Conservation (phyloP, 2,329 filamentous ascomycete species). For the Aspergillus tamarii region DNA sequence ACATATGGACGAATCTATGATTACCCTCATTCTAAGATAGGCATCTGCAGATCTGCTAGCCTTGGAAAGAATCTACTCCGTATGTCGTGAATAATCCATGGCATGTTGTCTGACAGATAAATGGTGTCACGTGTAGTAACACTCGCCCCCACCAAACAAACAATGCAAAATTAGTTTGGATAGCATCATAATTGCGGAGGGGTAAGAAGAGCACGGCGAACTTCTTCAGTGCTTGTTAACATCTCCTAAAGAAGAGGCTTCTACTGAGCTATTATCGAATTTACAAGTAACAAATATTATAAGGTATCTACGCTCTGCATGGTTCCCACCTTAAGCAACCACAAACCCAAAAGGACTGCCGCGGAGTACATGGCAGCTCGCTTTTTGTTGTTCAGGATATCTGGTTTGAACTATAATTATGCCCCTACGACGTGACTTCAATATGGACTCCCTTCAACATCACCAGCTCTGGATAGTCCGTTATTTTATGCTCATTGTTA, state of each 20-base stretch:
- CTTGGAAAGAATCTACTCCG: no score
- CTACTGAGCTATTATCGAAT: background rate
- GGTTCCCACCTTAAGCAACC: background rate
- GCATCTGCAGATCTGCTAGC: no score
- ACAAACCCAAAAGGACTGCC: background rate
- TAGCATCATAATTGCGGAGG: constrained; percentile 24
- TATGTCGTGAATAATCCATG: no score
- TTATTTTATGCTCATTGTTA: background rate
- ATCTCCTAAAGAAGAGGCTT: background rate
- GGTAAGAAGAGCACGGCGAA: constrained; percentile 9
- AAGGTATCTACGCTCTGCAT: background rate
- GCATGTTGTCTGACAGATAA: no score
- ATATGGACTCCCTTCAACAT: background rate
- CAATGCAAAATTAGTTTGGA: constrained; percentile 26
- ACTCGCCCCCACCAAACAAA: constrained; percentile 20
- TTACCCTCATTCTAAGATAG: background rate
- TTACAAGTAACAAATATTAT: background rate
- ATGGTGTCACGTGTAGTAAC: constrained; percentile 10
- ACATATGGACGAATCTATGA: background rate
- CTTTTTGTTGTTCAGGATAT: background rate
- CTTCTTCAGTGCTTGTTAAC: background rate
- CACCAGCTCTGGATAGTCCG: background rate
- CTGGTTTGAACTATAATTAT: background rate
- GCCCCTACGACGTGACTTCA: background rate
- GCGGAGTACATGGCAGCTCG: background rate